A percentile compares a stretch with the other conserved stretches of the same genome.
These are phyloP conservation scores for Xylaria arbuscula DNA, from an alignment of 2,329 filamentous ascomycete genomes.

Conservation along the genomic window DNA sequence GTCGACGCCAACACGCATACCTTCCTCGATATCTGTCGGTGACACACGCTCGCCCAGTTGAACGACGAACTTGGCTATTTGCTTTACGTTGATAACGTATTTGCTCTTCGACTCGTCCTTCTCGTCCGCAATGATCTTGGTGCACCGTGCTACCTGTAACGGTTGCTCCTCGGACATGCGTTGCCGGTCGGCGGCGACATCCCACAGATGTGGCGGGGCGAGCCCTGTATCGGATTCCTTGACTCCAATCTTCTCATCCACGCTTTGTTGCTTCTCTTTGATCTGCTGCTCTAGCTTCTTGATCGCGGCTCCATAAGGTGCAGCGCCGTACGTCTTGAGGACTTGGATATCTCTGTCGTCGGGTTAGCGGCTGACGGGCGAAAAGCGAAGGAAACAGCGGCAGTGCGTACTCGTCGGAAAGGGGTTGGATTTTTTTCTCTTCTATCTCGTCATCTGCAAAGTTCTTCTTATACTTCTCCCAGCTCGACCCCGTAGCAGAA, in stretches of 20 bases:
- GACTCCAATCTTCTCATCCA: conserved; percentile 97
- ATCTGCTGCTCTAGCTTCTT: conserved; percentile 99
- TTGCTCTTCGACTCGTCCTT: conserved; percentile 98
- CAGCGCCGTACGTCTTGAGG: conserved; percentile 97
- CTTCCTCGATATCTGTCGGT: conserved; percentile 98
- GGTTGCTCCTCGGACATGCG: conserved; percentile 99
- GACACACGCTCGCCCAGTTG: conserved; percentile 96
- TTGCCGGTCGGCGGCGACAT: conserved; percentile 96
- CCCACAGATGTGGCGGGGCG: conserved; percentile 98
- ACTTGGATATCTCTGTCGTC: conserved; percentile 93
- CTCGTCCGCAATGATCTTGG: conserved; percentile 98
- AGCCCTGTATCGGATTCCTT: conserved; percentile 99
- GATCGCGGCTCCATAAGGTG: conserved; percentile 90
- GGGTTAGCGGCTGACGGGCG: conserved; percentile 39
- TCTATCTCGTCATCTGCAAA: conserved; percentile 96
- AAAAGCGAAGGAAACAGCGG: conserved; percentile 1
- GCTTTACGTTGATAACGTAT: conserved; percentile 99
- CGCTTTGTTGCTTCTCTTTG: conserved; percentile 97
- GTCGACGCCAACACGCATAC: conserved; percentile 98
- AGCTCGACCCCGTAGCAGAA: conserved; percentile 91
- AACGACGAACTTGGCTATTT: conserved; percentile 99
- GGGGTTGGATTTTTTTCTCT: conserved; percentile 99
- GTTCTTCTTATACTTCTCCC: conserved; percentile 99
- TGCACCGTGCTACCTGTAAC: conserved; percentile 95
- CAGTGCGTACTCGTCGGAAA: conserved; percentile 87